Evolutionary conservation across 1,139 yeast species (phyloP).

Genomic region (Wickerhamomyces sp.): DNA sequence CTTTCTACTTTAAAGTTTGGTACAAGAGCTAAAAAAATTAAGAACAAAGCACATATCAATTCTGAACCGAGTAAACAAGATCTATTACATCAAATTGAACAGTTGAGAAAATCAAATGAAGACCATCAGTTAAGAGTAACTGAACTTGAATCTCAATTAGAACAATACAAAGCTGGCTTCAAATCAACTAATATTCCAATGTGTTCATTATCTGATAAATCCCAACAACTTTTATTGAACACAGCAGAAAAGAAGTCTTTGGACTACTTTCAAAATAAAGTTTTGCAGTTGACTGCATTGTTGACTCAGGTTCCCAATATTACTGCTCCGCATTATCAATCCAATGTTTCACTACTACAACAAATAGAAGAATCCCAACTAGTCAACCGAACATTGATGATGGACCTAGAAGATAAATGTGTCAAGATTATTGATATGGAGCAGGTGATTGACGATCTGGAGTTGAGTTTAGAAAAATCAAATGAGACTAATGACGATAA

Average conservation of each 20-base stretch:
- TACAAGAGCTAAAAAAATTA: slow-evolving; percentile 66
- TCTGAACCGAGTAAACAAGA: slow-evolving; percentile 60
- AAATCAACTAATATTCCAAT: too few species aligned
- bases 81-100: slow-evolving; percentile 43
- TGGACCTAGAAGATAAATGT: slow-evolving; percentile 38
- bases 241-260: slow-evolving; percentile 3
- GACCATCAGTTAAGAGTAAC: slow-evolving; percentile 39
- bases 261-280: slow-evolving; percentile 11
- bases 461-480: slow-evolving; percentile 20
- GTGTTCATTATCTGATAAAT: too few species aligned
- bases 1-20: slow-evolving; percentile 79
- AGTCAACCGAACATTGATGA: slow-evolving; percentile 32
- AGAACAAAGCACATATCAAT: slow-evolving; percentile 64
- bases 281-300: slow-evolving; percentile 11
- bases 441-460: slow-evolving; percentile 33
- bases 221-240: too few species aligned
- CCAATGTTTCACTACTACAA: slow-evolving; percentile 9
- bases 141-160: slow-evolving; percentile 32
- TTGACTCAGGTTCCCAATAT: slow-evolving; percentile 10
- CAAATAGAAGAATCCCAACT: slow-evolving; percentile 24
- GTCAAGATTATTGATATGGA: slow-evolving; percentile 38
- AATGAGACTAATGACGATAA: background rate
- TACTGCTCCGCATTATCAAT: background rate
- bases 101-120: slow-evolving; percentile 44
- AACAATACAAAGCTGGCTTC: too few species aligned